Evolutionary conservation across 2,329 filamentous ascomycete species (phyloP).

Genomic region (Leptosphaerulina australis): DNA sequence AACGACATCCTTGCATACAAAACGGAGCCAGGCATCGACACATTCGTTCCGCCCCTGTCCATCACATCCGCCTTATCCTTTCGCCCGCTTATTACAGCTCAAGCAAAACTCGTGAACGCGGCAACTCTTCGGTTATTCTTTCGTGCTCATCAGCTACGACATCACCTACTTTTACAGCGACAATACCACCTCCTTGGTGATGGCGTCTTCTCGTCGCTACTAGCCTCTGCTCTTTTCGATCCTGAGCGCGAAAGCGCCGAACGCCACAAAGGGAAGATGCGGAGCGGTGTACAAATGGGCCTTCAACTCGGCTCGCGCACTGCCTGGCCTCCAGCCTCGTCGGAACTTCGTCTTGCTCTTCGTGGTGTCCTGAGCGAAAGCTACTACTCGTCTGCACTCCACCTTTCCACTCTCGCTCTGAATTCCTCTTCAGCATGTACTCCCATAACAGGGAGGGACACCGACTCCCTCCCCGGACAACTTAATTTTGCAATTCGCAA

Average conservation of each 20-base stretch:
- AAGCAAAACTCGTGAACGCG: conserved; percentile 77
- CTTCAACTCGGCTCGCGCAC: conserved; percentile 80
- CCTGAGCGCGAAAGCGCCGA: conserved; percentile 81
- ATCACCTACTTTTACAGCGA: conserved; percentile 75
- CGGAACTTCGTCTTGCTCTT: conserved; percentile 85
- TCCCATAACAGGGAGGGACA: conserved; percentile 27
- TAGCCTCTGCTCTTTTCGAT: conserved; percentile 85
- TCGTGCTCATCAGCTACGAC: conserved; percentile 69
- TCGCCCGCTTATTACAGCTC: conserved; percentile 72
- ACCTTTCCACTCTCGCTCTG: conserved; percentile 27
- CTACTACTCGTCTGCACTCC: conserved; percentile 57
- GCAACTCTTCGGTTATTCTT: conserved; percentile 81
- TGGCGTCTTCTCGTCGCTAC: conserved; percentile 77
- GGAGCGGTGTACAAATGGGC: conserved; percentile 72
- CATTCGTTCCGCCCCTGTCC: conserved; percentile 61
- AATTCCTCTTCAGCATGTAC: conserved; percentile 5
- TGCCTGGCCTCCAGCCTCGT: conserved; percentile 92
- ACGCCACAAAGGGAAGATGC: conserved; percentile 69
- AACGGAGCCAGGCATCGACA: conserved; percentile 5
- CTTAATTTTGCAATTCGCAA: conserved; percentile 75
- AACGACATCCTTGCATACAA: conserved; percentile 23
- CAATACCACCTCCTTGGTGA: conserved; percentile 85
- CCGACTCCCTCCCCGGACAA: conserved; percentile 51
- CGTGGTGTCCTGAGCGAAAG: conserved; percentile 84
- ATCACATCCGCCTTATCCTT: conserved; percentile 72